Base-by-base conservation (phyloP, 768 basidiomycete species). In the Phanerodontia chrysosporium region DNA sequence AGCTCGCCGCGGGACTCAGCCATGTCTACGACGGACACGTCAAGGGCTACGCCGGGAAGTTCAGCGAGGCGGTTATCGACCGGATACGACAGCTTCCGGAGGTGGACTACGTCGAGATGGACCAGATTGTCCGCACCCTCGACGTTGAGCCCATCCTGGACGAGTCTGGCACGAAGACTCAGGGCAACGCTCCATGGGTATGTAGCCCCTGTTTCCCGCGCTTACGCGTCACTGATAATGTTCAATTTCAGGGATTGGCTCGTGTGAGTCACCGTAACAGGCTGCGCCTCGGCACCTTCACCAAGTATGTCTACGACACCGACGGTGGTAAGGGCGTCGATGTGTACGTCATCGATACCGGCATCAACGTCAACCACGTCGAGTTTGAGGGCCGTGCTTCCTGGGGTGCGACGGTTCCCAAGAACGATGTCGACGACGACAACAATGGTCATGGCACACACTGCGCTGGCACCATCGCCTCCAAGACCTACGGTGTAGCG, bases 401-500 rank as follows among this genome's bases (percentile, higher is more conserved):
- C 13, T 98, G 97, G 97, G 97, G 96, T 48, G 89, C 86, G 79
- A 98, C 97, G 21, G 81, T 98, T 62, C 94, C 96, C 8, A 51
- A 68, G 66, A 84, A 89, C 66, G 95, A 96, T 64, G 80, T 80
- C 3, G 96, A 98, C 66, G 82, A 83, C 63, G 97, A 98, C 66
- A 91, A 85, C 58, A 98, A 98, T 72, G 97, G 97, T 62, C 97
- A 99, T 69, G 97, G 96, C 42, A 83, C 90, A 30, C 94, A 95
- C 72, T 95, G 93, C 65, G 95, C 95, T 48, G 95, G 95, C 55
- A 99, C 95, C 29, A 95, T 98, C 64, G 97, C 87, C n/a, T 94
- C 92, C 4, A 75, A 78, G 67, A 90, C 87, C 74, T 98, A 93
- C 68, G 97, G 97, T 75, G 94, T 99, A 46, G 95, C 97, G 52